A percentile compares a stretch with the other conserved stretches of the same genome.
Conservation (phyloP, 352 stramenopile species). For the Thraustochytrium striatum region DNA sequence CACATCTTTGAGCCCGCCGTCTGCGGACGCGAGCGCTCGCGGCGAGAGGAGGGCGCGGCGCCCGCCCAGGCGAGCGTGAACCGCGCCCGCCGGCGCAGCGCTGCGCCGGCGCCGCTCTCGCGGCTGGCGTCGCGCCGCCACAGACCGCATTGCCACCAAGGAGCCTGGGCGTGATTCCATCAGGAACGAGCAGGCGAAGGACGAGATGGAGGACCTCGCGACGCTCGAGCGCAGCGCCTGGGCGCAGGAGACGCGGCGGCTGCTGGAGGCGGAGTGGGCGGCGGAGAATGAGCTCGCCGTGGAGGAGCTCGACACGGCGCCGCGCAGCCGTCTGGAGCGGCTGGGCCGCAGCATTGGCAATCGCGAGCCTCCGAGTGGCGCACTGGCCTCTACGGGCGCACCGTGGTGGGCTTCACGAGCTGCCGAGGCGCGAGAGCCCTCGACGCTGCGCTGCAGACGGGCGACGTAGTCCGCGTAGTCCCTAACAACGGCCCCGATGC, state of each 20-base stretch:
- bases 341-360: not conserved
- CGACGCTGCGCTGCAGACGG: not conserved
- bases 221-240: not conserved
- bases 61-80: no score
- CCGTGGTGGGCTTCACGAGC: not conserved
- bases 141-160: no score
- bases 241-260: not conserved
- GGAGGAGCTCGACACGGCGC: not conserved
- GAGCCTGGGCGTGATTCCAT: no score
- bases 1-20: no score
- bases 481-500: conserved; percentile 14
- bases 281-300: conserved; percentile 14
- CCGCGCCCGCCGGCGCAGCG: no score
- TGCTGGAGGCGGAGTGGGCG: conserved; percentile 10
- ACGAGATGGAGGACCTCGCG: no score
- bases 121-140: no score
- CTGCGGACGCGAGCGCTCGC: no score
- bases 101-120: no score
- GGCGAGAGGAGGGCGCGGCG: no score
- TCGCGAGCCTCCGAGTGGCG: not conserved
- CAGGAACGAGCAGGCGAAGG: no score
- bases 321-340: not conserved
- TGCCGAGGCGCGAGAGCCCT: no score
- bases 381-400: conserved; percentile 9
- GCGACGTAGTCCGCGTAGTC: conserved; percentile 22